These are phyloP conservation scores for Moesziomyces aphidis DNA, from an alignment of 1,284 basidiomycete species.

Conservation along the genomic window DNA sequence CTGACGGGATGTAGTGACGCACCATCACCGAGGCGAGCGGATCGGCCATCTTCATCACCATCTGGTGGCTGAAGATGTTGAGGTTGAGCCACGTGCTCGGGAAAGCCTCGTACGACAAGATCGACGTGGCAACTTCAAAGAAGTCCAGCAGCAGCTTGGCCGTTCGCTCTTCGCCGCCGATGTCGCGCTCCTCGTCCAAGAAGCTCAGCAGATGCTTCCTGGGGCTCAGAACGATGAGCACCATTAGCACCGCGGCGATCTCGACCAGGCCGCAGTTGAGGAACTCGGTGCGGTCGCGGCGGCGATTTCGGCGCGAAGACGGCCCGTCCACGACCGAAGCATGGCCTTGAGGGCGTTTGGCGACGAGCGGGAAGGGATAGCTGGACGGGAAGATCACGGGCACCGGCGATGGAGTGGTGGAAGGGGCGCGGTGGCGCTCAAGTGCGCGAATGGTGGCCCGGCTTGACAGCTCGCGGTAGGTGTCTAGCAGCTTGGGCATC, in stretches of 20 bases:
- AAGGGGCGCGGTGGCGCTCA: conserved; percentile 74
- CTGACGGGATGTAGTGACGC: conserved; percentile 81
- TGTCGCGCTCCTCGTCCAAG: conserved; percentile 70
- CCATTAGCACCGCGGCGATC: conserved; percentile 84
- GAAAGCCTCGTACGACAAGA: conserved; percentile 88
- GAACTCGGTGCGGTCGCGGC: conserved; percentile 37
- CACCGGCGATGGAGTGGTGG: conserved; percentile 74
- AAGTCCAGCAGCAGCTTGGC: conserved; percentile 79
- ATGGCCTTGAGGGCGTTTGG: conserved; percentile 74
- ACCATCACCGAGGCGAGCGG: conserved; percentile 82
- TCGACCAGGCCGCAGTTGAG: conserved; percentile 88
- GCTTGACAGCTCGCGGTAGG: conserved; percentile 84
- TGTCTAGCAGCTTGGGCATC: conserved; percentile 85
- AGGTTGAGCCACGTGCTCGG: conserved; percentile 92
- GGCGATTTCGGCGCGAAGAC: conserved; percentile 42
- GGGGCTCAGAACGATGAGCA: conserved; percentile 82
- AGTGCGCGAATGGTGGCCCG: conserved; percentile 77
- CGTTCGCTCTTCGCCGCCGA: conserved; percentile 69
- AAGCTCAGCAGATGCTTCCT: conserved; percentile 82
- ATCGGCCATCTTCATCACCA: conserved; percentile 87
- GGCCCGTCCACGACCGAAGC: conserved; percentile 43
- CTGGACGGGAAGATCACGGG: conserved; percentile 92
- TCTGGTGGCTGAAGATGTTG: conserved; percentile 87
- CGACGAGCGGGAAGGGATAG: conserved; percentile 88
- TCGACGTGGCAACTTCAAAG: conserved; percentile 84